A percentile compares a stretch with the other conserved stretches of the same genome.
phyloP scores from a whole-genome alignment of 257 asterid genomes.

The Solanum megistacrolobum region DNA sequence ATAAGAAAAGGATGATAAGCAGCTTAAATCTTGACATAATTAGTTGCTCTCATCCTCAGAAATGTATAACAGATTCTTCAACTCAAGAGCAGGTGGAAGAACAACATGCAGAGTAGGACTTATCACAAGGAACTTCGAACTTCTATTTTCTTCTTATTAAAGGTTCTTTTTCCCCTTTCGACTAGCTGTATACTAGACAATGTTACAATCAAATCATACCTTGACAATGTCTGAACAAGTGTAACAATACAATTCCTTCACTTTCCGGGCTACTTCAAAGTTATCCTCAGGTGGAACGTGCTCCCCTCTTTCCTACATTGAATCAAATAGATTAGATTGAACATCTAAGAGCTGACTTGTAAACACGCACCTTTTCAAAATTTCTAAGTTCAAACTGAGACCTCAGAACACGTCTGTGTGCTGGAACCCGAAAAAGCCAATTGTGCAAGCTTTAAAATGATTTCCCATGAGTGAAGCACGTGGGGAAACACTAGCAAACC shows the following conservation, averaged over 20 bases:
- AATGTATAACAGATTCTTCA: neutral
- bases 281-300: constrained; percentile 89
- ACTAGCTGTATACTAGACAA: neutral
- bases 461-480: neutral
- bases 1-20: neutral
- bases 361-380: neutral
- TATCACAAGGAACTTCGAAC: neutral
- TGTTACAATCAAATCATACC: constrained; percentile 30
- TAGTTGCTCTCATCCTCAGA: neutral
- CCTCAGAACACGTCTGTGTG: neutral
- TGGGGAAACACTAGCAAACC: neutral
- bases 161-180: neutral
- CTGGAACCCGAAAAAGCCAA: neutral
- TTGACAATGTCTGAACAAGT: constrained; percentile 95
- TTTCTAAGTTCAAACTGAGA: neutral
- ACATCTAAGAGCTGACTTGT: neutral
- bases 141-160: neutral
- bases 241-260: constrained; percentile 92
- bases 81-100: neutral
- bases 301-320: constrained; percentile 92
- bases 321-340: constrained; percentile 2
- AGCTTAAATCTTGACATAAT: neutral
- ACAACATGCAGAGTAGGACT: neutral
- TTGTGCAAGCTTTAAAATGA: neutral
- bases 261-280: constrained; percentile 80